These are phyloP conservation scores for Basidioascus undulatus DNA, from an alignment of 768 basidiomycete genomes.

Conservation along the genomic window DNA sequence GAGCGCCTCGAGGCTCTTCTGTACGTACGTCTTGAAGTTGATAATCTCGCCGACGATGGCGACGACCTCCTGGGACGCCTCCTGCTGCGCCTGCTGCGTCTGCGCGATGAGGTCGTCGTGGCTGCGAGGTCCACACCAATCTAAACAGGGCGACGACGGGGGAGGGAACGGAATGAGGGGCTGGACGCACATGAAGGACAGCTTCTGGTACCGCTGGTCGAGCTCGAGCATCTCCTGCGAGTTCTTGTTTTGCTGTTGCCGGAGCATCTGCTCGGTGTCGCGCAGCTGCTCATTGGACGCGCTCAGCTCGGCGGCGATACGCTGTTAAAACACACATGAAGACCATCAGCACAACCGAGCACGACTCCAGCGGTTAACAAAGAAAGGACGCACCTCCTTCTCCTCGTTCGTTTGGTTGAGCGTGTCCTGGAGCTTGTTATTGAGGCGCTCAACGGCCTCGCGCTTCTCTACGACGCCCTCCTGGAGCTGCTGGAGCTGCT, in stretches of 20 bases:
- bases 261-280: slow-evolving; percentile 7
- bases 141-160: background rate
- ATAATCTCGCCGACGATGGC: too few species aligned
- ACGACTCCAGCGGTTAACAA: background rate
- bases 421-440: slow-evolving; percentile 42
- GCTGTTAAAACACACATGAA: slow-evolving; percentile 3
- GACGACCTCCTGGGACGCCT: slow-evolving; percentile 6
- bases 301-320: slow-evolving; percentile 7
- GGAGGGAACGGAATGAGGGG: background rate
- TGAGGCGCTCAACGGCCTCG: slow-evolving; percentile 46
- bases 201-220: slow-evolving; percentile 10
- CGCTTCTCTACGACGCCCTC: slow-evolving; percentile 59
- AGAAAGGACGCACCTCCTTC: slow-evolving; percentile 35
- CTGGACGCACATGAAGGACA: slow-evolving; percentile 7
- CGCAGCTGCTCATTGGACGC: slow-evolving; percentile 9
- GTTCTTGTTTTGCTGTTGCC: slow-evolving; percentile 5
- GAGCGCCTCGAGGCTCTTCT: too few species aligned
- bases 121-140: background rate
- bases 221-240: slow-evolving; percentile 6
- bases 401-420: slow-evolving; percentile 58
- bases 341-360: background rate
- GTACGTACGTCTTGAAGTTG: too few species aligned
- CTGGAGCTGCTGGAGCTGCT: slow-evolving; percentile 53
- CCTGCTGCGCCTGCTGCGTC: slow-evolving; percentile 7
- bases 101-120: slow-evolving; percentile 2